Percentiles rank a stretch among this genome's conserved stretches.
These are phyloP conservation scores for Thermoascus crustaceus DNA, from an alignment of 2,329 filamentous ascomycete genomes.

Conservation along the genomic window DNA sequence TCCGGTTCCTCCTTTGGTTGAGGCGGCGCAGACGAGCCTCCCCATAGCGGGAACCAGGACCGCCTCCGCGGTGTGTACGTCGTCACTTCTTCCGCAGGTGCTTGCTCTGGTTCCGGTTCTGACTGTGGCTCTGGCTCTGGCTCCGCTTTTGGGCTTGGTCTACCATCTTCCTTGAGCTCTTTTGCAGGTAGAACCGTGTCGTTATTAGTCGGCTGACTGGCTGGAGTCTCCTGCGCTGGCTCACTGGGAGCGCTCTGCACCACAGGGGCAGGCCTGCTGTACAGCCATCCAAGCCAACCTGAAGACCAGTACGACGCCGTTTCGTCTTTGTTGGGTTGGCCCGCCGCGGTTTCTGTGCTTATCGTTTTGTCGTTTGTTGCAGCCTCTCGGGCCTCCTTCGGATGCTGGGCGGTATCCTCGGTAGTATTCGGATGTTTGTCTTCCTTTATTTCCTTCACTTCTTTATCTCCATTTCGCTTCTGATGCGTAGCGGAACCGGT, in stretches of 20 bases:
- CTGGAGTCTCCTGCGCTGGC: conserved; percentile 11
- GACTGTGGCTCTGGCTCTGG: neutral
- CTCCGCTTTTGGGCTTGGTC: neutral
- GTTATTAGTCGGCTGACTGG: no score
- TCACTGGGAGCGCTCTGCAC: conserved; percentile 8
- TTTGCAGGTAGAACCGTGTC: no score
- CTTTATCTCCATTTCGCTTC: conserved; percentile 17
- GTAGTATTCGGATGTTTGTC: conserved; percentile 11
- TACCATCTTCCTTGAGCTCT: neutral
- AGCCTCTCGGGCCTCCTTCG: no score
- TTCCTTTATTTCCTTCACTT: no score
- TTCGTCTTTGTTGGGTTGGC: no score
- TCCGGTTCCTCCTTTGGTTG: conserved; percentile 17
- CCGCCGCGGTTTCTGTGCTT: no score
- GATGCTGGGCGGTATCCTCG: no score
- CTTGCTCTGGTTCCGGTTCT: conserved; percentile 8
- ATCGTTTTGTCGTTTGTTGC: conserved; percentile 9
- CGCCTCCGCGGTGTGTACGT: conserved; percentile 24
- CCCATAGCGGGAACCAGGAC: conserved; percentile 41
- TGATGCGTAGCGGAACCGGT: conserved; percentile 8
- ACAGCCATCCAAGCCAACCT: conserved; percentile 34
- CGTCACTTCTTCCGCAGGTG: conserved; percentile 9
- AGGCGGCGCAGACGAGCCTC: conserved; percentile 18
- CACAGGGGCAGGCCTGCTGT: conserved; percentile 15
- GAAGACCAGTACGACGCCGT: no score